Conservation (phyloP, 208 protist species). For the Phytomonas francai region DNA sequence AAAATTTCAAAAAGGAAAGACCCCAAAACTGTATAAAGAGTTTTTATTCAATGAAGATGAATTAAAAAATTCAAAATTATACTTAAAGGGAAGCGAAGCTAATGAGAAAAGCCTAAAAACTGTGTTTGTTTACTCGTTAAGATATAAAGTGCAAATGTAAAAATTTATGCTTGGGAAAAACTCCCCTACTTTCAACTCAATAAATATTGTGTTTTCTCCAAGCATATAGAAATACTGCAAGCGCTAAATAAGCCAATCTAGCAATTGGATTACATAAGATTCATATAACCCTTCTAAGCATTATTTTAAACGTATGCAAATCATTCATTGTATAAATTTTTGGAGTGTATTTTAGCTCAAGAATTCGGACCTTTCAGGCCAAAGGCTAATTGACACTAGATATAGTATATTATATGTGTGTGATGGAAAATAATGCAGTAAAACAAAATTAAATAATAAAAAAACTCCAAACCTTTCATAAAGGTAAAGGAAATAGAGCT, state of each 20-base stretch:
- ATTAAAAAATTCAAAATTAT: not conserved
- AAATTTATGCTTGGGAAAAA: not conserved
- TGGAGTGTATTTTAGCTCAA: constrained; percentile 6
- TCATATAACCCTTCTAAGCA: not conserved
- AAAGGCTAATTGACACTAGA: constrained; percentile 4
- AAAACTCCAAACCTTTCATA: not conserved
- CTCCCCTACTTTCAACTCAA: not conserved
- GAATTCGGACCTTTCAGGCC: not conserved
- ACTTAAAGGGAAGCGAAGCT: not conserved
- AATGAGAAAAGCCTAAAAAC: not conserved
- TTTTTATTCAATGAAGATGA: not conserved
- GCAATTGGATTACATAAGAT: not conserved
- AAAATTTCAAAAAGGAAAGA: not conserved
- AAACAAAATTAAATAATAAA: not conserved
- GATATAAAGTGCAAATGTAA: not conserved
- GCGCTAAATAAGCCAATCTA: not conserved
- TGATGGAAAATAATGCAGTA: not conserved
- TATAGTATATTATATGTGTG: constrained; percentile 1
- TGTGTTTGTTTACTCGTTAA: constrained; percentile 1
- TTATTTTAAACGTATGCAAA: not conserved
- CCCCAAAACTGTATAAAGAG: not conserved
- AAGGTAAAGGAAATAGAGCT: not conserved
- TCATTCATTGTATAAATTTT: not conserved
- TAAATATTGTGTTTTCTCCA: not conserved
- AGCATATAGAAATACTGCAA: constrained; percentile 5